phyloP scores from a whole-genome alignment of 306 rosid species.

The Gastrolobium bilobum region DNA sequence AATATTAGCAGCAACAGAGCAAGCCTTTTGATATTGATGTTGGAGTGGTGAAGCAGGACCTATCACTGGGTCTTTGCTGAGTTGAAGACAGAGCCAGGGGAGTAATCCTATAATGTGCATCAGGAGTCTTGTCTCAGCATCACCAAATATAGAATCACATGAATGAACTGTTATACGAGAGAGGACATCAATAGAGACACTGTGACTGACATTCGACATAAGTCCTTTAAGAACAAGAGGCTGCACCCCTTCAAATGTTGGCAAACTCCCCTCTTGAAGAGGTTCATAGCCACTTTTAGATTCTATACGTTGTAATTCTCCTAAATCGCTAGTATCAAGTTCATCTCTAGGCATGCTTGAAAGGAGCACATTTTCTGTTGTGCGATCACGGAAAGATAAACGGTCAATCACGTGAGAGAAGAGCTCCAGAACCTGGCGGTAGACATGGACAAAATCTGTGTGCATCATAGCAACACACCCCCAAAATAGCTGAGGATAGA shows the following conservation, averaged over 20 bases:
- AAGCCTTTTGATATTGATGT: conserved; percentile 90
- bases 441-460: conserved; percentile 99
- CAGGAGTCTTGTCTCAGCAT: conserved; percentile 89
- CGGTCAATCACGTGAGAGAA: conserved; percentile 97
- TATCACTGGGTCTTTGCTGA: conserved; percentile 76
- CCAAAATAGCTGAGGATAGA: conserved; percentile 99
- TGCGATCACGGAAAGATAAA: conserved; percentile 88
- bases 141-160: conserved; percentile 97
- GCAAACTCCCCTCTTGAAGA: conserved; percentile 78
- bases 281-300: conserved; percentile 86
- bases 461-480: conserved; percentile 99
- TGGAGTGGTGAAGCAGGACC: conserved; percentile 93
- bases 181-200: conserved; percentile 93
- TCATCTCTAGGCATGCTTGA: conserved; percentile 99
- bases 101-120: conserved; percentile 99
- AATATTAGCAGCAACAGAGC: conserved; percentile 90
- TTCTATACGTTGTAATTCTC: conserved; percentile 86
- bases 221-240: conserved; percentile 99
- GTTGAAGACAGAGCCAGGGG: conserved; percentile 98
- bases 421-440: conserved; percentile 98
- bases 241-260: conserved; percentile 96
- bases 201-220: conserved; percentile 90
- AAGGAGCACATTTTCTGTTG: conserved; percentile 98
- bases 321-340: conserved; percentile 66
- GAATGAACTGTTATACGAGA: conserved; percentile 93